Base-by-base conservation (phyloP, 106 monocot genomes). In the Vanilla planifolia region DNA sequence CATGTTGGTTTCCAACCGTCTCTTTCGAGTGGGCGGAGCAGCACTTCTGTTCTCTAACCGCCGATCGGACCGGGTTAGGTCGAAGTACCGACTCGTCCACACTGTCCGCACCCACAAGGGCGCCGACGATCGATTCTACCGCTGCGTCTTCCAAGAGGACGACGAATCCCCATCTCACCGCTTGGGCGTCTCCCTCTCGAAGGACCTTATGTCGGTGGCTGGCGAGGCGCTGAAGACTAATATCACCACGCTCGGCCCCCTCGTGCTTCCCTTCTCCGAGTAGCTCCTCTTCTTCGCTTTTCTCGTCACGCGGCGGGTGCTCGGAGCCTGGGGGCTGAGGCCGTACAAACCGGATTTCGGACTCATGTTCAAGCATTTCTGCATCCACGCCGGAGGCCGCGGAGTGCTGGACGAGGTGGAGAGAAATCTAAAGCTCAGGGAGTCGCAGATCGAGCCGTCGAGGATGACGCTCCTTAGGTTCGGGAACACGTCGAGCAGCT, bases 291-390 rank as follows among this genome's bases (percentile, higher is more conserved):
- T 70, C 43, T 52, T 70, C 25, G 34, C 59, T 8, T 32, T 62
- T 3, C 39, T 70, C 9, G 17, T 70, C 50, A 24, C 35, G 23
- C 60, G 48, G 39, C 34, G 35, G 27, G 20, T 36, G 8, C 35
- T 57, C 57, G 34, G 34, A 1, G 8, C 35, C 8, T 34, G 35
- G n/a, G 6, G 13, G 4, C 16, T 57, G 8, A 33, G 57, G 24
- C 86, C 81, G 32, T 86, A 86, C 58, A 83, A 77, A 22, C 81
- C 81, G 0, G 77, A 81, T 59, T 89, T 89, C 70, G 81, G 84
- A 67, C 63, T 84, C 15, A 84, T 84, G 4, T 84, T 84, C 48
- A 84, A 89, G 62, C 89, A 89, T 61, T 84, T 84, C 72, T 89
- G 75, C 59, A 64, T 70, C 43, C 69, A 76, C 40, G 69, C 75